A percentile compares a stretch with the other conserved stretches of the same genome.
These are phyloP conservation scores for Hylodesmum podocarpum DNA, from an alignment of 306 rosid genomes.

Conservation along the genomic window DNA sequence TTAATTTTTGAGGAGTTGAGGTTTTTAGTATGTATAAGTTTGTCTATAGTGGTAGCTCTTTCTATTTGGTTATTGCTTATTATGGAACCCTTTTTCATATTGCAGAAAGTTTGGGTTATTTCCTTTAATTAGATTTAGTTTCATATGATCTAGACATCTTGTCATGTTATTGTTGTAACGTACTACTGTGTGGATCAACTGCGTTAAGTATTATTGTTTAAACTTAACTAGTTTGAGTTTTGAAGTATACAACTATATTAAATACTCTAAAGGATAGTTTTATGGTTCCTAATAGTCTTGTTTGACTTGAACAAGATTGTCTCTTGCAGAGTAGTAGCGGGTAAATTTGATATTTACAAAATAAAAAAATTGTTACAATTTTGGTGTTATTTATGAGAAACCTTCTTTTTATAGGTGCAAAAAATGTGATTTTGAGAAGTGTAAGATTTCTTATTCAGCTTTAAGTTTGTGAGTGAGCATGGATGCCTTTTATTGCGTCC, in stretches of 20 bases:
- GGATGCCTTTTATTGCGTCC: background rate
- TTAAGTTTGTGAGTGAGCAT: constrained; percentile 4
- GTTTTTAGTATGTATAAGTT: constrained; percentile 7
- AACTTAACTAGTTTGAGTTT: too few species aligned
- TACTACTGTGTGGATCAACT: too few species aligned
- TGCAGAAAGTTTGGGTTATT: background rate
- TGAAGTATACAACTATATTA: too few species aligned
- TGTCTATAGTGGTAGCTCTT: constrained; percentile 1
- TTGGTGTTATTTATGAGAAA: background rate
- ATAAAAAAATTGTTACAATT: constrained; percentile 10
- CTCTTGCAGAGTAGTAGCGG: too few species aligned
- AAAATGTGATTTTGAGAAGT: background rate
- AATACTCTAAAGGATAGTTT: too few species aligned
- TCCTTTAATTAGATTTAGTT: background rate
- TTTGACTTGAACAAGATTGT: too few species aligned
- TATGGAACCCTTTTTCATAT: background rate
- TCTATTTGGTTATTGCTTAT: background rate
- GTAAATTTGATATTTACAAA: too few species aligned
- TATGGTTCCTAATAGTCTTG: too few species aligned
- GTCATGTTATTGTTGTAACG: background rate
- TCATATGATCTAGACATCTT: constrained; percentile 18
- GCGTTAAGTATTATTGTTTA: too few species aligned
- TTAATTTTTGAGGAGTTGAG: background rate
- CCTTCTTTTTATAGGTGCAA: background rate
- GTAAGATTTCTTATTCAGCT: background rate